phyloP scores from a whole-genome alignment of 2,329 filamentous ascomycete genomes.

The Amylocarpus encephaloides region DNA sequence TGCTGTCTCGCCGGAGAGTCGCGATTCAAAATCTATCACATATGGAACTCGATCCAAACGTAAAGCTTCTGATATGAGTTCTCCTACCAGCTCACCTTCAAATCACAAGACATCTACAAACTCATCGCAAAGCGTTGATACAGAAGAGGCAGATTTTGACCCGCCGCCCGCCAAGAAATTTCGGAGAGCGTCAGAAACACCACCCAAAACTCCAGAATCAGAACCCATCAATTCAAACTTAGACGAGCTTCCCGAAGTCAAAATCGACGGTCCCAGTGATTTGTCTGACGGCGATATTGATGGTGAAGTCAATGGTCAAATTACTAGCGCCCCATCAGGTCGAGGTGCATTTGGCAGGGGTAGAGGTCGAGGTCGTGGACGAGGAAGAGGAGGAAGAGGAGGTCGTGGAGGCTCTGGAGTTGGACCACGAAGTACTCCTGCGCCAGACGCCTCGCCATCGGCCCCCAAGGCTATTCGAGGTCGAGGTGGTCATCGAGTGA shows the following conservation, averaged over 20 bases:
- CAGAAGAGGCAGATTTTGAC: constrained; percentile 13
- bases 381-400: constrained; percentile 16
- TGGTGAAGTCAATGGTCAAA: constrained; percentile 2
- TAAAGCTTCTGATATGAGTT: constrained; percentile 19
- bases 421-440: constrained; percentile 10
- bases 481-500: constrained; percentile 24
- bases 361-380: constrained; percentile 21
- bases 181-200: constrained; percentile 3
- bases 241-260: constrained; percentile 7
- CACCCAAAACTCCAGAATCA: constrained; percentile 11
- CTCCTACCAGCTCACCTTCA: constrained; percentile 10
- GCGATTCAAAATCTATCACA: constrained; percentile 10
- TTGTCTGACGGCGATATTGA: constrained; percentile 8
- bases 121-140: constrained; percentile 15
- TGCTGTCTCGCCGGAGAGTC: constrained; percentile 8
- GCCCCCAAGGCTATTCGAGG: constrained; percentile 15
- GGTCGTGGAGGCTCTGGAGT: constrained; percentile 14
- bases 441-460: constrained; percentile 7
- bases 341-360: constrained; percentile 19
- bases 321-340: constrained; percentile 1
- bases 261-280: constrained; percentile 11
- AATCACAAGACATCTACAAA: constrained; percentile 10
- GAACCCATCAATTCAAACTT: constrained; percentile 1
- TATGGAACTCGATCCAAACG: constrained; percentile 23
- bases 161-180: constrained; percentile 18